Evolutionary conservation across 2,329 filamentous ascomycete genomes (phyloP).

Genomic region (Ceratocystis smalleyi): DNA sequence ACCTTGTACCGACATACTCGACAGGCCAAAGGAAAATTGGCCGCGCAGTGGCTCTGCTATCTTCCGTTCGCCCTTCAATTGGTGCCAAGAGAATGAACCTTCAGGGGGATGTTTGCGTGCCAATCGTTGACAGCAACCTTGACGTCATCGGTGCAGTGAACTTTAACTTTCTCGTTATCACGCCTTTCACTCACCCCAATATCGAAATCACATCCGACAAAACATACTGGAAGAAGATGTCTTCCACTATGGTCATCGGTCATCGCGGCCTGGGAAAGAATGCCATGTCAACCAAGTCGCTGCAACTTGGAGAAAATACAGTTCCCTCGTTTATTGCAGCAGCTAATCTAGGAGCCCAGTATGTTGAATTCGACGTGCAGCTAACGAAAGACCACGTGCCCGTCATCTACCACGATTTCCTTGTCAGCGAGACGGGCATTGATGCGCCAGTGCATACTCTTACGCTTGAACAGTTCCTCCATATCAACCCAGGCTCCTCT

Average conservation of each 20-base stretch:
- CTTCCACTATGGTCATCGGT: slow-evolving; percentile 68
- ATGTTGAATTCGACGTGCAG: slow-evolving; percentile 75
- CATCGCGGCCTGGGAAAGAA: slow-evolving; percentile 81
- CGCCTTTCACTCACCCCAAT: slow-evolving; percentile 82
- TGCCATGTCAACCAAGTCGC: slow-evolving; percentile 60
- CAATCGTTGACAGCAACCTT: slow-evolving; percentile 68
- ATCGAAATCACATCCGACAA: slow-evolving; percentile 82
- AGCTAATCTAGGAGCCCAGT: slow-evolving; percentile 72
- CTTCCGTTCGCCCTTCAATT: slow-evolving; percentile 66
- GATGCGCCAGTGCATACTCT: slow-evolving; percentile 92
- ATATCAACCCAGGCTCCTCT: slow-evolving; percentile 49
- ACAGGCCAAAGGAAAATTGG: slow-evolving; percentile 73
- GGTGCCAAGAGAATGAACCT: slow-evolving; percentile 79
- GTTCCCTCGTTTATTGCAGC: slow-evolving; percentile 91
- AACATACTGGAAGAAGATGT: slow-evolving; percentile 91
- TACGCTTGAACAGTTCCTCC: slow-evolving; percentile 87
- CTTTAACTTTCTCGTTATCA: slow-evolving; percentile 93
- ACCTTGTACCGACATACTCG: slow-evolving; percentile 89
- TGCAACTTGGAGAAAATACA: slow-evolving; percentile 94
- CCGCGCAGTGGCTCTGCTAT: slow-evolving; percentile 74
- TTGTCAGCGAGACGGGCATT: slow-evolving; percentile 93
- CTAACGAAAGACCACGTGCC: slow-evolving; percentile 97
- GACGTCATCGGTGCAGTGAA: slow-evolving; percentile 91
- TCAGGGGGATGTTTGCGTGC: slow-evolving; percentile 82
- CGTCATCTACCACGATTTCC: slow-evolving; percentile 95